Evolutionary conservation across 345 rosid genomes (phyloP).

Genomic region (Syzygium jambos): DNA sequence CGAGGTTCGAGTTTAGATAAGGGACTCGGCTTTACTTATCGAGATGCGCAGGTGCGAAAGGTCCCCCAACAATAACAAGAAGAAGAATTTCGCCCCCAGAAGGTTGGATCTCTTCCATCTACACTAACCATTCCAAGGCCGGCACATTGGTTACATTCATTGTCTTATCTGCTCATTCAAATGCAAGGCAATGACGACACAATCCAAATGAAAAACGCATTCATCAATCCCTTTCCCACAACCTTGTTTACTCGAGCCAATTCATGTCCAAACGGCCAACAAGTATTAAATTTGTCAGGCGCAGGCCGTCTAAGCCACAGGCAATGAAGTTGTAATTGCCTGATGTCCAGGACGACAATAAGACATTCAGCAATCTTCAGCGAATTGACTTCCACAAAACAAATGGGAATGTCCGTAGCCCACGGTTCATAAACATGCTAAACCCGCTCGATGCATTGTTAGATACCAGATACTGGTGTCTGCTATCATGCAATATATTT

Average conservation of each 20-base stretch:
- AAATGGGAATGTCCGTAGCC: not conserved
- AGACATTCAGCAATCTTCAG: not conserved
- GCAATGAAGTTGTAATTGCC: not conserved
- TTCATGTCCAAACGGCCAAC: not conserved
- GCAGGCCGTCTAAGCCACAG: not conserved
- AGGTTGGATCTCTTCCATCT: not conserved
- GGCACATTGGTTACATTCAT: not conserved
- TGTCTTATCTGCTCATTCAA: not conserved
- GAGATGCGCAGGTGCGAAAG: no score
- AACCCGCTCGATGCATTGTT: not conserved
- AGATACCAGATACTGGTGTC: not conserved
- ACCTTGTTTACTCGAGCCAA: not conserved
- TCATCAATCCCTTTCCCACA: not conserved
- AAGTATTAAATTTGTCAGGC: not conserved
- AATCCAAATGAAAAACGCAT: not conserved
- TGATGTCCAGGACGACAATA: not conserved
- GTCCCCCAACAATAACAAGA: not conserved
- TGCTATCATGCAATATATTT: not conserved
- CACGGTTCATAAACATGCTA: not conserved
- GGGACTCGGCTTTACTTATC: no score
- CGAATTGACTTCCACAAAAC: not conserved
- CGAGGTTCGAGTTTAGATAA: no score
- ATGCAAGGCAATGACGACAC: not conserved
- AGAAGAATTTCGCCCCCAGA: not conserved
- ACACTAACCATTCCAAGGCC: not conserved